phyloP scores from a whole-genome alignment of 257 asterid species.

The Paulownia fortunei region DNA sequence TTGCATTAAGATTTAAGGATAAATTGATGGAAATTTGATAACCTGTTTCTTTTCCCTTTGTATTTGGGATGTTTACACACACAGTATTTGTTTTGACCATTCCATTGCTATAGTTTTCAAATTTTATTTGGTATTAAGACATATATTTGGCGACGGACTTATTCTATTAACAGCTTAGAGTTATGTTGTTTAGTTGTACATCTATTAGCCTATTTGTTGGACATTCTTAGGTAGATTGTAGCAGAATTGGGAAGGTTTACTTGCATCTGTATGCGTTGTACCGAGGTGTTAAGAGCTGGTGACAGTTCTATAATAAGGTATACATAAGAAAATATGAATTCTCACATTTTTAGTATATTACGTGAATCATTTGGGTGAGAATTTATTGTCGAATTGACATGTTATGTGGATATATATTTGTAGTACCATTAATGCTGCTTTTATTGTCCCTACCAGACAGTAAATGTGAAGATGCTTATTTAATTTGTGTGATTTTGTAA shows the following conservation, averaged over 20 bases:
- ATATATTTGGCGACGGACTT: neutral
- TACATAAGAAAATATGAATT: neutral
- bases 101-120: neutral
- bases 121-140: slow-evolving; percentile 1
- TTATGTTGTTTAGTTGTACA: neutral
- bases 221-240: neutral
- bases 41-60: neutral
- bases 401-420: neutral
- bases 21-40: neutral
- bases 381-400: neutral
- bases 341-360: neutral
- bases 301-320: neutral
- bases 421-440: neutral
- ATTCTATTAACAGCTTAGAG: neutral
- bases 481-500: neutral
- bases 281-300: neutral
- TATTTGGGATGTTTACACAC: neutral
- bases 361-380: neutral
- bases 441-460: neutral
- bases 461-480: neutral
- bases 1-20: neutral
- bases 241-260: neutral
- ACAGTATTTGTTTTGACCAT: neutral
- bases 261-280: neutral
- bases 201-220: neutral